Evolutionary conservation across 1,139 yeast genomes (phyloP).

Genomic region (Yamadazyma jaroonii): DNA sequence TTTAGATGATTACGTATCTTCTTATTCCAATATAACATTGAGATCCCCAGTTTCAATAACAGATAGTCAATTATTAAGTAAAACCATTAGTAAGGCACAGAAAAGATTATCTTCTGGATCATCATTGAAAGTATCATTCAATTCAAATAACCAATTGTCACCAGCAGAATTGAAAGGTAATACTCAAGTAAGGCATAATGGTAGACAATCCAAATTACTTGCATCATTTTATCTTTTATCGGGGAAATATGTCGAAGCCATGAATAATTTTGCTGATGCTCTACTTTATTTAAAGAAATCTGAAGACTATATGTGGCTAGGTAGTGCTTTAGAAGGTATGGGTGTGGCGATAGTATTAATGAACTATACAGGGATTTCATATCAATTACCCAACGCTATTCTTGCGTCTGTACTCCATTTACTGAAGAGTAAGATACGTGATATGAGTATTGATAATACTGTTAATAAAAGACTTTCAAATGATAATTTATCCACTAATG

Average conservation of each 20-base stretch:
- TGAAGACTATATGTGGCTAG: constrained; percentile 85
- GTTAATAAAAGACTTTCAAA: constrained; percentile 19
- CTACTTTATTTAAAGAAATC: constrained; percentile 55
- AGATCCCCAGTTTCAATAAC: constrained; percentile 70
- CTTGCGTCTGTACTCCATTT: constrained; percentile 25
- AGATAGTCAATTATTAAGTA: constrained; percentile 47
- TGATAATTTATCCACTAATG: constrained; percentile 14
- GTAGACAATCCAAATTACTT: constrained; percentile 71
- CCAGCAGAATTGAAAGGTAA: constrained; percentile 25
- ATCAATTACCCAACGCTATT: constrained; percentile 51
- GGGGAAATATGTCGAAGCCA: constrained; percentile 73
- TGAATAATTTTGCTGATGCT: constrained; percentile 72
- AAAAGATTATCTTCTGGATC: constrained; percentile 40
- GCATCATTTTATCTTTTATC: constrained; percentile 78
- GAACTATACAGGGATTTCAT: constrained; percentile 56
- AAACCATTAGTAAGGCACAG: constrained; percentile 53
- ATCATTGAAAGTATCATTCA: constrained; percentile 35
- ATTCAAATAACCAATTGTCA: constrained; percentile 8
- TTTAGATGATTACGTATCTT: constrained; percentile 65
- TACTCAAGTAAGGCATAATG: constrained; percentile 41
- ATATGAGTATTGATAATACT: constrained; percentile 15
- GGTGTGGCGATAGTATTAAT: constrained; percentile 65
- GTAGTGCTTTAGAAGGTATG: constrained; percentile 78
- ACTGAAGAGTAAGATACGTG: constrained; percentile 21
- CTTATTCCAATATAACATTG: constrained; percentile 67